Percentiles rank a stretch among this genome's conserved stretches.
These are phyloP conservation scores for Nemania abortiva DNA, from an alignment of 2,329 filamentous ascomycete genomes.

Conservation along the genomic window DNA sequence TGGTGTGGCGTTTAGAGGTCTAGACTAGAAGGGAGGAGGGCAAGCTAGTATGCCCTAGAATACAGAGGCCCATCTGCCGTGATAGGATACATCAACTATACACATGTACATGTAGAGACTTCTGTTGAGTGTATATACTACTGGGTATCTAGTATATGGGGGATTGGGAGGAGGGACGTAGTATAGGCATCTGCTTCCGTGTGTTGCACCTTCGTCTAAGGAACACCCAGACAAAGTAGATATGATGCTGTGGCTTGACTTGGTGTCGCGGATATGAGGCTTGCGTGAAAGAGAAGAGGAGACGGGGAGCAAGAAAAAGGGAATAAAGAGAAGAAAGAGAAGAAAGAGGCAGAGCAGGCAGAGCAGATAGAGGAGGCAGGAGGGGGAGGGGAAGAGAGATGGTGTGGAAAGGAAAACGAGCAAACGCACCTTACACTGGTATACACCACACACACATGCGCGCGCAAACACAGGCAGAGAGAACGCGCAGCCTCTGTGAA, in stretches of 20 bases:
- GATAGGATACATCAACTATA: not conserved
- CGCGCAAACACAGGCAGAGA: not conserved
- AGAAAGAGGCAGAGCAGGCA: not conserved
- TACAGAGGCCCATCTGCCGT: slow-evolving; percentile 2
- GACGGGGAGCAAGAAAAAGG: slow-evolving; percentile 11
- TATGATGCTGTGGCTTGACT: not conserved
- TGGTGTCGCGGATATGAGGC: not conserved
- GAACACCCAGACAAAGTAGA: not conserved
- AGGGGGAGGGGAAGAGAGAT: not conserved
- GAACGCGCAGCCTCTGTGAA: not conserved
- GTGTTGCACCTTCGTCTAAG: not conserved
- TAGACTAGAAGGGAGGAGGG: not conserved
- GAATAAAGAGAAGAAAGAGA: too few species aligned
- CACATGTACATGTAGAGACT: not conserved
- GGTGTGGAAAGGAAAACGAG: not conserved
- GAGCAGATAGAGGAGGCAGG: slow-evolving; percentile 17
- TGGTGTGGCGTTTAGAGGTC: not conserved
- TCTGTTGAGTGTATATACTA: not conserved
- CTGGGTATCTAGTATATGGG: too few species aligned
- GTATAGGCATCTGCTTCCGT: not conserved
- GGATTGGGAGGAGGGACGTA: not conserved
- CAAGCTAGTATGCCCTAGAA: slow-evolving; percentile 2
- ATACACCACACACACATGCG: slow-evolving; percentile 2
- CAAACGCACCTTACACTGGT: slow-evolving; percentile 23
- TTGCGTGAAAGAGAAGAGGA: not conserved